These are phyloP conservation scores for Allium sativum DNA, from an alignment of 106 monocot genomes.

Conservation along the genomic window DNA sequence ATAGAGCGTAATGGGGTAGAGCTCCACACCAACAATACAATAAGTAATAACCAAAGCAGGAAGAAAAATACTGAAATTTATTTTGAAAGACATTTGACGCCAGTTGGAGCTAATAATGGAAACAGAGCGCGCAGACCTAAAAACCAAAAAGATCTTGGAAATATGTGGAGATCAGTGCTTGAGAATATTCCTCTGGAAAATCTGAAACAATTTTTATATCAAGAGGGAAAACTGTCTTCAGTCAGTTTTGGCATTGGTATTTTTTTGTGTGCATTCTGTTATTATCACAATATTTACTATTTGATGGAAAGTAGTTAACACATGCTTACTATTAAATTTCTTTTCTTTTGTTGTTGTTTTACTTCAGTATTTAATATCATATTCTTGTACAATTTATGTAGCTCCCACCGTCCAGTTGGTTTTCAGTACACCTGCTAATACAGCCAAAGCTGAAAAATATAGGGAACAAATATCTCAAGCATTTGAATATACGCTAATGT, in stretches of 20 bases:
- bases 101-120: background rate
- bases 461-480: slow-evolving; percentile 76
- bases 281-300: background rate
- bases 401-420: slow-evolving; percentile 71
- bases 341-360: background rate
- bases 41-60: background rate
- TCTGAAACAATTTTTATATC: slow-evolving; percentile 16
- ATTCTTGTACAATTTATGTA: slow-evolving; percentile 13
- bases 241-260: slow-evolving; percentile 16
- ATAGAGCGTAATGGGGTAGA: slow-evolving; percentile 3
- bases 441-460: slow-evolving; percentile 83
- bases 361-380: background rate
- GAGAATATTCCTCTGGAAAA: slow-evolving; percentile 16
- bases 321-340: background rate
- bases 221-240: slow-evolving; percentile 11
- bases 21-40: slow-evolving; percentile 10
- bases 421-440: slow-evolving; percentile 52
- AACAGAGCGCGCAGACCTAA: slow-evolving; percentile 8
- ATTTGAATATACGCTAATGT: slow-evolving; percentile 67
- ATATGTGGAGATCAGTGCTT: slow-evolving; percentile 18
- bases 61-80: slow-evolving; percentile 2
- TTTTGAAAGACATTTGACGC: slow-evolving; percentile 8
- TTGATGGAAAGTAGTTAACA: background rate
- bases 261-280: background rate
- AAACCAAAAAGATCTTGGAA: slow-evolving; percentile 10